These are phyloP conservation scores for Vanilla planifolia DNA, from an alignment of 106 monocot species.

Conservation along the genomic window DNA sequence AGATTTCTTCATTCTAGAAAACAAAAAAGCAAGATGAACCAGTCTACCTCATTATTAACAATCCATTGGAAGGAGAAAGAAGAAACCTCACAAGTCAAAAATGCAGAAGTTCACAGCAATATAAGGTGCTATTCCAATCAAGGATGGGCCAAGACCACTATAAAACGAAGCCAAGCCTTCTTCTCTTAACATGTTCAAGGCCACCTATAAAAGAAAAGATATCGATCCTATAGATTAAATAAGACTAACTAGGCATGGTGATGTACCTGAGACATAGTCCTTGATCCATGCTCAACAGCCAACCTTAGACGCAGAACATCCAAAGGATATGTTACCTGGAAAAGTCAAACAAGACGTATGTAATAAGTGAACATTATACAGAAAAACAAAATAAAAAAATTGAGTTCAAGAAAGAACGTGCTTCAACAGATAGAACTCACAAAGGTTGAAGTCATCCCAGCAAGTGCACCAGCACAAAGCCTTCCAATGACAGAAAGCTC, in stretches of 20 bases:
- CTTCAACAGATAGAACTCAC: slow-evolving; percentile 35
- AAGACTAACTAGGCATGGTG: neutral
- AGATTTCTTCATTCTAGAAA: slow-evolving; percentile 84
- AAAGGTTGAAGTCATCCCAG: slow-evolving; percentile 98
- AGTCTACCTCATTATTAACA: neutral
- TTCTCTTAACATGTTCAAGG: slow-evolving; percentile 77
- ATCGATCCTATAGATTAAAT: neutral
- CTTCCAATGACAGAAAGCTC: slow-evolving; percentile 88
- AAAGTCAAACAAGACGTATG: neutral
- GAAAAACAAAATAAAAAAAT: too few relatives aligned
- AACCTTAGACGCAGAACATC: slow-evolving; percentile 89
- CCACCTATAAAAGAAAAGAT: slow-evolving; percentile 53
- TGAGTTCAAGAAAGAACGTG: too few relatives aligned
- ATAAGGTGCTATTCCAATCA: slow-evolving; percentile 91
- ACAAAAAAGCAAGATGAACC: slow-evolving; percentile 1
- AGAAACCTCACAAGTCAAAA: slow-evolving; percentile 83
- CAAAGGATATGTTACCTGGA: slow-evolving; percentile 89
- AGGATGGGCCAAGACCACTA: slow-evolving; percentile 90
- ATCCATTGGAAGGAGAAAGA: neutral
- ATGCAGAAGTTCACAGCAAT: slow-evolving; percentile 97
- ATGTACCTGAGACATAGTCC: slow-evolving; percentile 85
- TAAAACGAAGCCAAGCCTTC: slow-evolving; percentile 94
- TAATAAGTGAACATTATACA: neutral
- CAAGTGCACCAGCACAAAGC: slow-evolving; percentile 90
- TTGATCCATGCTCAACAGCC: slow-evolving; percentile 85